These are phyloP conservation scores for Symbiodinium pilosum DNA, from an alignment of 73 alveolate species.

Conservation along the genomic window DNA sequence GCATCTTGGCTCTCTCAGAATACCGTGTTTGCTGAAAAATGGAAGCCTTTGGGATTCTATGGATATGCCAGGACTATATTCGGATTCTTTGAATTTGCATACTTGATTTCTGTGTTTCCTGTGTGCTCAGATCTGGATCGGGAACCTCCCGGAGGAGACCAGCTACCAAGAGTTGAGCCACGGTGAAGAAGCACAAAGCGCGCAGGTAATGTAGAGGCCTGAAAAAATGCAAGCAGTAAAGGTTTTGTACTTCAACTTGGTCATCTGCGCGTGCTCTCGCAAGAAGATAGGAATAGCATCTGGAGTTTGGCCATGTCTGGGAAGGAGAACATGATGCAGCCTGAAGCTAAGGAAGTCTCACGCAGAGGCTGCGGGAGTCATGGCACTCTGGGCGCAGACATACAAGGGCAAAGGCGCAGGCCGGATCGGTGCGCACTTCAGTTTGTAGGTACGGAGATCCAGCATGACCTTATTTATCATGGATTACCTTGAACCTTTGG, in stretches of 20 bases:
- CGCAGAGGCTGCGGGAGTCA: slow-evolving; percentile 65
- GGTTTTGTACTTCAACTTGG: no score
- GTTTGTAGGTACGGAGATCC: no score
- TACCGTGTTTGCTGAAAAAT: no score
- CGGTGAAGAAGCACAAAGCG: not conserved
- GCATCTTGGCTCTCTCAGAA: not conserved
- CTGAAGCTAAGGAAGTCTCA: slow-evolving; percentile 35
- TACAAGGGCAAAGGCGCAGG: slow-evolving; percentile 76
- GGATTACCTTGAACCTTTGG: not conserved
- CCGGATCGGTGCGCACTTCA: no score
- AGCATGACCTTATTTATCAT: no score
- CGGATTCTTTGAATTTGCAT: not conserved
- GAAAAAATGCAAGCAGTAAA: no score
- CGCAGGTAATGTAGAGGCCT: no score
- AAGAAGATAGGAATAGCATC: no score
- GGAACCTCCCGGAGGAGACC: slow-evolving; percentile 66
- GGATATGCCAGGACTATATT: not conserved
- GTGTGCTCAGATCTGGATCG: slow-evolving; percentile 40
- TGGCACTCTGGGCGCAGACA: slow-evolving; percentile 79
- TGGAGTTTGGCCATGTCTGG: no score
- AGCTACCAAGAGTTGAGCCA: slow-evolving; percentile 23
- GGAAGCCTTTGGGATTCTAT: not conserved
- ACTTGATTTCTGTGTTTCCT: not conserved
- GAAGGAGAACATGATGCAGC: no score
- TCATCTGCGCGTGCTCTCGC: no score